These are phyloP conservation scores for Zymoseptoria ardabiliae DNA, from an alignment of 2,329 filamentous ascomycete genomes.

Conservation along the genomic window DNA sequence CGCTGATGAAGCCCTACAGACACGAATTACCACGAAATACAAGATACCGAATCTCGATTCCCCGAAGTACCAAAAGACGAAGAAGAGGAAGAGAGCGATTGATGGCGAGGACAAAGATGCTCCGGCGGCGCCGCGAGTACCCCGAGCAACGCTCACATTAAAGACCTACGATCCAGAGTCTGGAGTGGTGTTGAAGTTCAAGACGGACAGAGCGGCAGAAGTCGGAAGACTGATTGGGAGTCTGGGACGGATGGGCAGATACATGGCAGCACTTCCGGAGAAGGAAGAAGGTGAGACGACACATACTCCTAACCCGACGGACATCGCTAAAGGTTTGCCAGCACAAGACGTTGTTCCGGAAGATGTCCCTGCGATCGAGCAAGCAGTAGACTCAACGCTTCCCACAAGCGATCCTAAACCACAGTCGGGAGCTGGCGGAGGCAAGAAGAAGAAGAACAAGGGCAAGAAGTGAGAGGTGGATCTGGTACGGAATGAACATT, in stretches of 20 bases:
- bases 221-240: conserved; percentile 73
- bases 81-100: conserved; percentile 20
- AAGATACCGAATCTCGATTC: conserved; percentile 46
- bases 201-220: conserved; percentile 83
- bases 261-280: conserved; percentile 47
- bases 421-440: conserved; percentile 27
- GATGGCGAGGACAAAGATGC: conserved; percentile 17
- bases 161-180: conserved; percentile 83
- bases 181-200: conserved; percentile 82
- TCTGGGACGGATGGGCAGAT: conserved; percentile 66
- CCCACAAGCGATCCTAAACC: conserved; percentile 13
- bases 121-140: conserved; percentile 37
- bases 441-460: conserved; percentile 43
- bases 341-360: conserved; percentile 28
- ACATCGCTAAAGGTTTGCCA: conserved; percentile 4
- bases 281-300: conserved; percentile 30
- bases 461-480: conserved; percentile 36
- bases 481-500: neutral
- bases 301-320: neutral
- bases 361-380: conserved; percentile 22
- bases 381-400: conserved; percentile 14
- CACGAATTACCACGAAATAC: conserved; percentile 89
- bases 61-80: conserved; percentile 25
- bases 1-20: conserved; percentile 45
- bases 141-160: conserved; percentile 65